Evolutionary conservation across 2,329 filamentous ascomycete species (phyloP).

Genomic region (Paracamarosporium sp.): DNA sequence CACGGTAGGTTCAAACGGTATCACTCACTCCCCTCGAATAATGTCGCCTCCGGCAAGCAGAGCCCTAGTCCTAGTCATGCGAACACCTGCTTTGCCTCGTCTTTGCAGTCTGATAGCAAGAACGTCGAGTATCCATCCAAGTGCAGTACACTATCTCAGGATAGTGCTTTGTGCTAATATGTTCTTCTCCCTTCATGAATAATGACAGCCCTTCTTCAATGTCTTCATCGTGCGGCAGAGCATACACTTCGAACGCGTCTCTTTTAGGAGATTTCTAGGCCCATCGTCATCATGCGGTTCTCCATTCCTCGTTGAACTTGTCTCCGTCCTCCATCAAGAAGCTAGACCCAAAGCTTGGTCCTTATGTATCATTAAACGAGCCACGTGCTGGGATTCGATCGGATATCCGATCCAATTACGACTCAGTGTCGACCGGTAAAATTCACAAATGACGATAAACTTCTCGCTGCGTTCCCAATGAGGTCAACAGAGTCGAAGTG

Average conservation of each 20-base stretch:
- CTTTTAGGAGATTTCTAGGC: background rate
- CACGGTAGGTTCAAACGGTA: background rate
- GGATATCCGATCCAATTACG: background rate
- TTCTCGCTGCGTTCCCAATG: too few relatives aligned
- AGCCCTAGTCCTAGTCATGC: background rate
- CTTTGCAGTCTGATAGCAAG: background rate
- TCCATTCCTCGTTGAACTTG: background rate
- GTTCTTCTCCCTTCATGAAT: background rate
- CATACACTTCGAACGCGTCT: background rate
- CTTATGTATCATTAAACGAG: background rate
- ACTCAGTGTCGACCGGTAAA: background rate
- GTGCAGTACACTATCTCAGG: background rate
- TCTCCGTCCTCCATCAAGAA: background rate
- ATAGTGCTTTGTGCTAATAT: background rate
- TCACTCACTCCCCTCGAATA: background rate
- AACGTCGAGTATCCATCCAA: background rate
- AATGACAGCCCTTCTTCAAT: background rate
- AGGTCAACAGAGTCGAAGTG: too few relatives aligned
- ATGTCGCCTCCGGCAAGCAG: background rate
- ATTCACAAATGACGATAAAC: too few relatives aligned
- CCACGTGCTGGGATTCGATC: background rate
- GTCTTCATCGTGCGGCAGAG: background rate
- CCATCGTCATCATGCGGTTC: background rate
- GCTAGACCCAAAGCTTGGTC: background rate
- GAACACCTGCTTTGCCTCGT: background rate